Base-by-base conservation (phyloP, 2,329 filamentous ascomycete genomes). In the Stylonectria norvegica region DNA sequence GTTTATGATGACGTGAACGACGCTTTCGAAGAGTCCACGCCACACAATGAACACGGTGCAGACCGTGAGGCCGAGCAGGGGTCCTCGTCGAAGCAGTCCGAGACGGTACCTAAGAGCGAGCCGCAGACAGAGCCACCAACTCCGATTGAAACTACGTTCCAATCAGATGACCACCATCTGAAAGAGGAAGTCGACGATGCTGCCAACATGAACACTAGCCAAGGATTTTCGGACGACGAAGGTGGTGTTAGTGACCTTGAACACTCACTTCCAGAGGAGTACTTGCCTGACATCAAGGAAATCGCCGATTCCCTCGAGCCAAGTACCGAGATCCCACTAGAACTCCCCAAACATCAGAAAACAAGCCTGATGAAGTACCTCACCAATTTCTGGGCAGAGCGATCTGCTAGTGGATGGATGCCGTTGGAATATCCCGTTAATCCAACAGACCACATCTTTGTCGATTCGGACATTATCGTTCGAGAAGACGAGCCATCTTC, bases 401-500 rank as follows among this genome's bases (percentile, higher is more conserved):
- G 93, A 38, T 97, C 93, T 34, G 89, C 94, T 17, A 96, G 89
- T 62, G 90, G 91, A 25, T 98, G 93, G 93, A 78, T 85, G 5
- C 80, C 85, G 16, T 76, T 98, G 15, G 93, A 98, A 39, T 98
- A 98, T 57, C 94, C 94, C 3, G 78, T 97, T 48, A 86, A 80
- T 50, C 73, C 85, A 32, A 87, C 84, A 12, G 93, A 98, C 61
- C 93, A 98, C 62, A 90, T 98, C 34, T 97, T 97, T 67, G 86
- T 89, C 38, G 90, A 98, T 66, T 95, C 89, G 7, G 89, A 98
- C 62, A 90, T 98, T 48, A 95, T 98, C 52, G 89, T 98, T 25
- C 83, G 93, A 27, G 93, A 98, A 64, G 93, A 98, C 61, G 93
- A 98, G 65, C 93, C 93, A 3, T 96, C 89, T 57, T 97, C 93